Base-by-base conservation (phyloP, 139 green algal genomes). In the Chlamydomonas urium region DNA sequence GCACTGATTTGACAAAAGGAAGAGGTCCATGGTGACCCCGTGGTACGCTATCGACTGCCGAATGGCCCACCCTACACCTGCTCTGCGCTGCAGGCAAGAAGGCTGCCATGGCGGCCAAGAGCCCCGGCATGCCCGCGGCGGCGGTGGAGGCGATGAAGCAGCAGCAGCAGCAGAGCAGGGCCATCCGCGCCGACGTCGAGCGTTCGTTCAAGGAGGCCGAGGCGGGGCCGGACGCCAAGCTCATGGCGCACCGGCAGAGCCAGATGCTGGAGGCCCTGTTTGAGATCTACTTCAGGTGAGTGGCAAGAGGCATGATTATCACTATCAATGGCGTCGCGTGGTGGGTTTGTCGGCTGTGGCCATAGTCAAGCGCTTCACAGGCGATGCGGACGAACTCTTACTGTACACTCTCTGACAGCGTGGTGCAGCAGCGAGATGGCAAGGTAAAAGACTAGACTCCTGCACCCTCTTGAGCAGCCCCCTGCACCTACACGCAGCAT, bases 261-360 rank as follows among this genome's bases (percentile, higher is more conserved):
- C 45, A 79, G 26, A 91, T 83, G 73, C 75, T 93, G 34, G 87
- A 93, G 66, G 83, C 87, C 0, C 70, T 94, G 36, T 94, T 95
- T 75, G 90, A 94, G 74, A 73, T 90, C 38, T 90, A 89, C 74
- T 93, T 93, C 53, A 37, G 47, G 53, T 63, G 24, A 38, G n/a
- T n/a, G n/a, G n/a, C n/a, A n/a, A n/a, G n/a, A n/a, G n/a, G 19
- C 38, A 50, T 71, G 10, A 24, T 14, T 50, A 50, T 14, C 38
- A 24, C 38, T 50, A 50, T 24, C 38, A 8, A 50, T 14, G 38
- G 10, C 10, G 10, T 14, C 38, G 38, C 38, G 38, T 14, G 38
- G 8, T n/a, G n/a, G n/a, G n/a, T n/a, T n/a, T n/a, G n/a, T n/a
- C n/a, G n/a, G n/a, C n/a, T n/a, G n/a, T n/a, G n/a, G n/a, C n/a